phyloP scores from a whole-genome alignment of 2,329 filamentous ascomycete species.

The Colletotrichum spinosum region DNA sequence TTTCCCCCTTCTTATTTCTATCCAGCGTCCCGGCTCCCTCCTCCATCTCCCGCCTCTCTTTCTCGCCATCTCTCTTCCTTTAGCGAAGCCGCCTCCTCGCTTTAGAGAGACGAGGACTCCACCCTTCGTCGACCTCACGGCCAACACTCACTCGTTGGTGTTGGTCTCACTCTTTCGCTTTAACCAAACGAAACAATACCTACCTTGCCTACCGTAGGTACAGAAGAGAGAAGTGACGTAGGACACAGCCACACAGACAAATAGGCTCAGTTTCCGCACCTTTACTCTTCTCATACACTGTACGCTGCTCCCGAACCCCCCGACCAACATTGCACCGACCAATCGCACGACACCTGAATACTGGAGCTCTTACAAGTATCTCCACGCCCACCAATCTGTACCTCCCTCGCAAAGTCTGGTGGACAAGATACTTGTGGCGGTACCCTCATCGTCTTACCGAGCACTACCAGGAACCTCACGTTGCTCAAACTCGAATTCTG shows the following conservation, averaged over 20 bases:
- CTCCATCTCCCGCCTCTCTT: conserved; percentile 25
- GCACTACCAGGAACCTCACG: too few species aligned
- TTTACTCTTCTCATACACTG: neutral
- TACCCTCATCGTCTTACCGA: too few species aligned
- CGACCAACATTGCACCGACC: neutral
- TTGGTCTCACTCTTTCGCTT: neutral
- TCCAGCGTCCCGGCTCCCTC: conserved; percentile 1
- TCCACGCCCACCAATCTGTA: neutral
- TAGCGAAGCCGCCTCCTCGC: conserved; percentile 7
- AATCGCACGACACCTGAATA: conserved; percentile 18
- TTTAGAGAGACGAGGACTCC: neutral
- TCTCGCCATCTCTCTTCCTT: conserved; percentile 1
- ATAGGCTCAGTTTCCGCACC: neutral
- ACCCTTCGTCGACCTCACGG: too few species aligned
- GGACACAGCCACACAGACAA: neutral
- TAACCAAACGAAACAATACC: neutral
- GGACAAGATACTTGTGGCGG: too few species aligned
- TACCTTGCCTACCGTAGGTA: too few species aligned
- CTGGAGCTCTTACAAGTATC: neutral
- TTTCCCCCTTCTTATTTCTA: conserved; percentile 27
- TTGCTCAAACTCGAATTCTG: neutral
- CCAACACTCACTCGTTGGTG: neutral
- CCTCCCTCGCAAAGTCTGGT: too few species aligned
- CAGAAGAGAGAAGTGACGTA: conserved; percentile 18
- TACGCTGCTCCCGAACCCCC: conserved; percentile 13